Evolutionary conservation across 495 filamentous ascomycete genomes (phyloP).

Genomic region (Penicillium longicatenatum): DNA sequence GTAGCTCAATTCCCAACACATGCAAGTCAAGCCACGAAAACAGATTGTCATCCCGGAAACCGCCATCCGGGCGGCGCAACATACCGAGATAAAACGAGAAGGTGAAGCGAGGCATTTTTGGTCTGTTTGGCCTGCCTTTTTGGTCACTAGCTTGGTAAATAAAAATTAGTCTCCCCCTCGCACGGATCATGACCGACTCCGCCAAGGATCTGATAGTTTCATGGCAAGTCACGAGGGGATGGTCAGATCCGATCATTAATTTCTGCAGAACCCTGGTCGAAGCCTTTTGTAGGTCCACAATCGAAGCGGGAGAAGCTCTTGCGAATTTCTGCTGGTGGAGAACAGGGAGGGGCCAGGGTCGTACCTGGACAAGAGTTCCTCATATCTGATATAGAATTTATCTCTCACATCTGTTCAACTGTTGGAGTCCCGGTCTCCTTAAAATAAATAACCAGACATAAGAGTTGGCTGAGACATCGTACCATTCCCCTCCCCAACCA

Average conservation of each 20-base stretch:
- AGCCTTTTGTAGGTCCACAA: slow-evolving; percentile 47
- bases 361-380: slow-evolving; percentile 2
- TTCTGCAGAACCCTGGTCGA: slow-evolving; percentile 38
- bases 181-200: slow-evolving; percentile 1
- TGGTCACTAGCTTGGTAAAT: slow-evolving; percentile 18
- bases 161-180: not conserved
- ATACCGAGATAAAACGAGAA: slow-evolving; percentile 27
- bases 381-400: not conserved
- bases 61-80: not conserved
- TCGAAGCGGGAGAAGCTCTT: slow-evolving; percentile 53
- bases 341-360: slow-evolving; percentile 27
- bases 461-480: slow-evolving; percentile 3
- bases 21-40: slow-evolving; percentile 21
- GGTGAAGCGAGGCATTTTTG: slow-evolving; percentile 25
- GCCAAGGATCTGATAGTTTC: slow-evolving; percentile 19
- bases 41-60: not conserved
- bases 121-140: slow-evolving; percentile 17
- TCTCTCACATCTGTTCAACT: not conserved
- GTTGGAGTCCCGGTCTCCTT: not conserved
- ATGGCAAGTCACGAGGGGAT: slow-evolving; percentile 15
- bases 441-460: not conserved
- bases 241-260: slow-evolving; percentile 30
- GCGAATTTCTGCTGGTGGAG: slow-evolving; percentile 33
- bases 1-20: not conserved
- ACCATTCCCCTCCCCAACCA: slow-evolving; percentile 3